Base-by-base conservation (phyloP, 2,329 filamentous ascomycete genomes). In the Berkeleyomyces basicola region DNA sequence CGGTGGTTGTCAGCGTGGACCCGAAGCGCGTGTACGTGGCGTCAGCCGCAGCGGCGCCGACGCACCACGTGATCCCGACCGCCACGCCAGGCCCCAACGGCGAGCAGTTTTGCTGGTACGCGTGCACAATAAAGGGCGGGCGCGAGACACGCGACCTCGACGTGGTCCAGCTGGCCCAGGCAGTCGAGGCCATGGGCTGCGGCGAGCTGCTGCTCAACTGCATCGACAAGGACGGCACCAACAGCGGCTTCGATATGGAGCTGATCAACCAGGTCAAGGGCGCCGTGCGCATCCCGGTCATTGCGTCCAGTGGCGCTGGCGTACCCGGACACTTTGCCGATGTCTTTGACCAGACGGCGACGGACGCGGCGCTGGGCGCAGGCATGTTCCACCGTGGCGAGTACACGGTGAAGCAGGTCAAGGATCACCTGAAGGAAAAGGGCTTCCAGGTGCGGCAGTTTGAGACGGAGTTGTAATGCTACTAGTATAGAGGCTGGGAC, bases 381-480 rank as follows among this genome's bases (percentile, higher is more conserved):
- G 93, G 93, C 61, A 99, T 99, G 86, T 99, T 99, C 74, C 93
- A 99, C 76, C 79, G 93, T 58, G 89, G 87, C 44, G 92, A 99
- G 76, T 99, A 92, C 74, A 96, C 91, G 0, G 92, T 99, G 14
- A 85, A 84, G 72, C 85, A 97, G 70, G 93, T 99, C 58, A 99
- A 99, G 75, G 86, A 95, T 64, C 82, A 88, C 70, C 73, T 99
- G 64, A 78, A 78, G 33, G 77, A 80, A 43, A 82, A 84, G 70
- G 88, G 88, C 0, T 77, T 96, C 64, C 72, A 89, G 63, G 86
- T 96, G n/a, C 81, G 93, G 66, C 82, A 84, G 64, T 90, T 87
- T 69, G 92, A 96, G 68, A 78, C 79, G 1, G 77, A 76, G 6
- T 65, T 78, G 68, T 74, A 67, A 67, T 16, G 14, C 2, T 44